These are phyloP conservation scores for Garcia nutans DNA, from an alignment of 345 rosid species.

Conservation along the genomic window DNA sequence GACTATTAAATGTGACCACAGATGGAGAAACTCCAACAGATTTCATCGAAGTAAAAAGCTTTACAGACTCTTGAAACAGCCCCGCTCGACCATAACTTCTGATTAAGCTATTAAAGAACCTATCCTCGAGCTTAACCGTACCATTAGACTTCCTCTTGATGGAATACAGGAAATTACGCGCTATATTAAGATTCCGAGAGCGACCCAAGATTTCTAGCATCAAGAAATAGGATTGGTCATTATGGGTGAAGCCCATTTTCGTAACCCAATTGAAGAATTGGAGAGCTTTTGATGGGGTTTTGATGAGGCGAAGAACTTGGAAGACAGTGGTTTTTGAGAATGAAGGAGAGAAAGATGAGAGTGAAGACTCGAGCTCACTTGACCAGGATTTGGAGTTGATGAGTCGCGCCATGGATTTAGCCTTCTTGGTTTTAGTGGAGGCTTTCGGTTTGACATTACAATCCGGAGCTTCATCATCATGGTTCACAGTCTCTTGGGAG, in stretches of 20 bases:
- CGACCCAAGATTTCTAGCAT: slow-evolving; percentile 68
- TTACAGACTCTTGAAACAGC: slow-evolving; percentile 63
- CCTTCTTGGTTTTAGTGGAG: slow-evolving; percentile 44
- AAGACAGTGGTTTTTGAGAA: slow-evolving; percentile 53
- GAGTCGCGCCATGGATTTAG: slow-evolving; percentile 51
- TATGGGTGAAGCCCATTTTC: slow-evolving; percentile 46
- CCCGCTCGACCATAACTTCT: slow-evolving; percentile 68
- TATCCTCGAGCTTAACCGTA: slow-evolving; percentile 54
- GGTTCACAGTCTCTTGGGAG: not conserved
- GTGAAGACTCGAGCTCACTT: slow-evolving; percentile 53
- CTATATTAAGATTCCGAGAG: slow-evolving; percentile 57
- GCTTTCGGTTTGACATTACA: slow-evolving; percentile 12
- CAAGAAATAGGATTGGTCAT: slow-evolving; percentile 50
- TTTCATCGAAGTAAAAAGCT: slow-evolving; percentile 65
- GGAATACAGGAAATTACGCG: slow-evolving; percentile 71
- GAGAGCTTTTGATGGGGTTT: slow-evolving; percentile 51
- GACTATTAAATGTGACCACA: slow-evolving; percentile 61
- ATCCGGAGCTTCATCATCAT: not conserved
- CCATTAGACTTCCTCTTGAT: slow-evolving; percentile 62
- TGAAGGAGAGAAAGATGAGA: slow-evolving; percentile 46
- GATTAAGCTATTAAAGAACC: slow-evolving; percentile 71
- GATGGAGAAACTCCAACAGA: slow-evolving; percentile 65
- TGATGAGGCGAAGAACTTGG: slow-evolving; percentile 59
- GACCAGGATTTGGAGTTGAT: slow-evolving; percentile 59
- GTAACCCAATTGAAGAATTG: slow-evolving; percentile 64